phyloP scores from a whole-genome alignment of 495 filamentous ascomycete species.

The Hypoxylon trugodes region DNA sequence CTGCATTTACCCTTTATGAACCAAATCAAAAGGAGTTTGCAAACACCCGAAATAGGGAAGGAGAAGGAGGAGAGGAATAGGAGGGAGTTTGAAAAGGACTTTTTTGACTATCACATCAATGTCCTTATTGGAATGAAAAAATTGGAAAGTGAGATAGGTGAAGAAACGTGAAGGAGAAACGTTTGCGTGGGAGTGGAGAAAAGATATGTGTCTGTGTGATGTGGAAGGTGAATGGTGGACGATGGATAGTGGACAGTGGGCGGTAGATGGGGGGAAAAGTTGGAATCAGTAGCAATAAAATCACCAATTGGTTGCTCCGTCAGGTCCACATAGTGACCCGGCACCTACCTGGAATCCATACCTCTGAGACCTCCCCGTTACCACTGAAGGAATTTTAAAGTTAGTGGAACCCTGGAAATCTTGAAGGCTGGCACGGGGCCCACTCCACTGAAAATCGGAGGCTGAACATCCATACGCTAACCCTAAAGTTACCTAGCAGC shows the following conservation, averaged over 20 bases:
- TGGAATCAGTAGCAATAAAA: too few relatives aligned
- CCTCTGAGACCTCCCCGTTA: too few relatives aligned
- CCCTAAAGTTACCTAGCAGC: background rate
- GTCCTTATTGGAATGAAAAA: too few relatives aligned
- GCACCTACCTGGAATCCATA: slow-evolving; percentile 2
- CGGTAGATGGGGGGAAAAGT: slow-evolving; percentile 15
- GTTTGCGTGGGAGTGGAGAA: slow-evolving; percentile 24
- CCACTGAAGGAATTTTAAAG: too few relatives aligned
- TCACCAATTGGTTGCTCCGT: slow-evolving; percentile 25
- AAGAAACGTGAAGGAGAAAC: slow-evolving; percentile 1
- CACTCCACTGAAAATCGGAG: slow-evolving; percentile 16
- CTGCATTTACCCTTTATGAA: slow-evolving; percentile 23
- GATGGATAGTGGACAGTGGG: background rate
- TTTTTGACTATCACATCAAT: slow-evolving; percentile 21
- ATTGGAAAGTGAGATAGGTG: slow-evolving; percentile 7
- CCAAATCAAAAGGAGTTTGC: slow-evolving; percentile 20
- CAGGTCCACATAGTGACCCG: slow-evolving; percentile 26
- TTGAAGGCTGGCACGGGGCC: slow-evolving; percentile 35
- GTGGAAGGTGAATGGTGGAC: slow-evolving; percentile 3
- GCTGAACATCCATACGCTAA: slow-evolving; percentile 27
- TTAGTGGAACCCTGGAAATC: slow-evolving; percentile 16
- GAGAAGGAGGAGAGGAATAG: background rate
- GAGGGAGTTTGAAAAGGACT: background rate
- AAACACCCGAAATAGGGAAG: slow-evolving; percentile 1
- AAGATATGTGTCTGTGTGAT: too few relatives aligned